A percentile compares a stretch with the other conserved stretches of the same genome.
phyloP scores from a whole-genome alignment of 225 moss, liverwort and hornwort genomes.

The Marchantia polymorpha region DNA sequence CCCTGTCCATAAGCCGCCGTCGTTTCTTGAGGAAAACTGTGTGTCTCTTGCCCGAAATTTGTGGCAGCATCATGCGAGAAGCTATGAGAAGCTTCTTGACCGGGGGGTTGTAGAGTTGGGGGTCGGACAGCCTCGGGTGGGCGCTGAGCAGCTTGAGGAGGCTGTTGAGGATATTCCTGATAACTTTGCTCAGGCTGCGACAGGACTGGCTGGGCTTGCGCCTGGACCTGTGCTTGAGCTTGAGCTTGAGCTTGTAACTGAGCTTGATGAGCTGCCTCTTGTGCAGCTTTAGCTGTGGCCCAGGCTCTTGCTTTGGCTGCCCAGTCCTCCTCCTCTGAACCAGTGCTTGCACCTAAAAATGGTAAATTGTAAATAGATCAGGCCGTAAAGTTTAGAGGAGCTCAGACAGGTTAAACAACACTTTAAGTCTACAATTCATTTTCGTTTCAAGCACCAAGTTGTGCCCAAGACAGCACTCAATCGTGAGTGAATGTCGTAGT shows the following conservation, averaged over 20 bases:
- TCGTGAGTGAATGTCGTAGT: too few species aligned
- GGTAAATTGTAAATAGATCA: too few species aligned
- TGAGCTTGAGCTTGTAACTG: constrained; percentile 63
- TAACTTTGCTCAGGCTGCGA: constrained; percentile 56
- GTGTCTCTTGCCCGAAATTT: constrained; percentile 54
- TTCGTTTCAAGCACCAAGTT: background rate
- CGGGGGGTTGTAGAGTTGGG: constrained; percentile 55
- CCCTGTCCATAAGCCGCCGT: constrained; percentile 45
- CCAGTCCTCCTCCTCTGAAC: constrained; percentile 92
- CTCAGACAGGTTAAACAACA: background rate
- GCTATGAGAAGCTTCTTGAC: constrained; percentile 49
- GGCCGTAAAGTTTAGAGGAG: too few species aligned
- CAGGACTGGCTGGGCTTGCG: constrained; percentile 24
- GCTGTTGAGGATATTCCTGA: constrained; percentile 65
- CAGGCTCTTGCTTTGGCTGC: constrained; percentile 96
- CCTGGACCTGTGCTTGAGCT: constrained; percentile 36
- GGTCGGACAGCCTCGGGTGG: constrained; percentile 57
- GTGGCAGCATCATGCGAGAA: constrained; percentile 45
- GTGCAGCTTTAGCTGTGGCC: constrained; percentile 87
- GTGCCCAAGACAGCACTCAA: background rate
- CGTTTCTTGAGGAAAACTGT: constrained; percentile 30
- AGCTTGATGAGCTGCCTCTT: constrained; percentile 62
- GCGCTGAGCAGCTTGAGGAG: constrained; percentile 52
- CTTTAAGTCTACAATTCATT: background rate
- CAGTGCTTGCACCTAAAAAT: constrained; percentile 53